Conservation (phyloP, 2,329 filamentous ascomycete species). For the Drechmeria coniospora region DNA sequence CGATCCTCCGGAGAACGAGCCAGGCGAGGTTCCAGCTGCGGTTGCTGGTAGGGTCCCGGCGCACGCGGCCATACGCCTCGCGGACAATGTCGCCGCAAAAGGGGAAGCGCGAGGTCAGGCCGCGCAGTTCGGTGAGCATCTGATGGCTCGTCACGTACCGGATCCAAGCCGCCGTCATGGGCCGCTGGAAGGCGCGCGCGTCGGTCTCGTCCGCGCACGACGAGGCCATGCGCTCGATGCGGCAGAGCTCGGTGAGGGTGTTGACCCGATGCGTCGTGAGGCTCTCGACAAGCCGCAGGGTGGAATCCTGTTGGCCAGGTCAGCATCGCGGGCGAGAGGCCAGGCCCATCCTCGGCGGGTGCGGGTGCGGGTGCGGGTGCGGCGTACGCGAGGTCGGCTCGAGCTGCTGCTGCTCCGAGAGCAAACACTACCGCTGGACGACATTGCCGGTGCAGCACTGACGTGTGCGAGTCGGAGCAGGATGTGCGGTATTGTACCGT, state of each 20-base stretch:
- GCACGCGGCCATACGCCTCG: slow-evolving; percentile 49
- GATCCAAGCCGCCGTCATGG: slow-evolving; percentile 57
- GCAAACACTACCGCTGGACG: no score
- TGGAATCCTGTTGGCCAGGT: slow-evolving; percentile 27
- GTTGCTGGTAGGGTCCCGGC: slow-evolving; percentile 47
- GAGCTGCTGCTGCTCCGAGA: slow-evolving; percentile 4
- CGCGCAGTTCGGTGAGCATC: slow-evolving; percentile 53
- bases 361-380: no score
- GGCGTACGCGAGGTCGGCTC: no score
- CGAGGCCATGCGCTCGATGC: slow-evolving; percentile 52
- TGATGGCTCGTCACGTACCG: slow-evolving; percentile 59
- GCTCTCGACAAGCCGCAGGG: slow-evolving; percentile 45
- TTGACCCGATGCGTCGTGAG: slow-evolving; percentile 55
- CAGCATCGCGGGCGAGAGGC: background rate
- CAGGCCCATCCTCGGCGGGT: no score
- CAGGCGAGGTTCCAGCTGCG: slow-evolving; percentile 66
- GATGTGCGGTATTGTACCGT: no score
- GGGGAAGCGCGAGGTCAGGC: slow-evolving; percentile 50
- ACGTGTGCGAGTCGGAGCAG: no score
- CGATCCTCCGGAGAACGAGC: slow-evolving; percentile 52
- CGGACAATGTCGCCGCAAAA: slow-evolving; percentile 49
- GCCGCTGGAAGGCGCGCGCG: slow-evolving; percentile 38
- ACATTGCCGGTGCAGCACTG: no score
- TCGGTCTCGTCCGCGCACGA: slow-evolving; percentile 41
- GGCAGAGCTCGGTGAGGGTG: slow-evolving; percentile 55